Evolutionary conservation across 768 basidiomycete genomes (phyloP).

Genomic region (Phylloporus sp.): DNA sequence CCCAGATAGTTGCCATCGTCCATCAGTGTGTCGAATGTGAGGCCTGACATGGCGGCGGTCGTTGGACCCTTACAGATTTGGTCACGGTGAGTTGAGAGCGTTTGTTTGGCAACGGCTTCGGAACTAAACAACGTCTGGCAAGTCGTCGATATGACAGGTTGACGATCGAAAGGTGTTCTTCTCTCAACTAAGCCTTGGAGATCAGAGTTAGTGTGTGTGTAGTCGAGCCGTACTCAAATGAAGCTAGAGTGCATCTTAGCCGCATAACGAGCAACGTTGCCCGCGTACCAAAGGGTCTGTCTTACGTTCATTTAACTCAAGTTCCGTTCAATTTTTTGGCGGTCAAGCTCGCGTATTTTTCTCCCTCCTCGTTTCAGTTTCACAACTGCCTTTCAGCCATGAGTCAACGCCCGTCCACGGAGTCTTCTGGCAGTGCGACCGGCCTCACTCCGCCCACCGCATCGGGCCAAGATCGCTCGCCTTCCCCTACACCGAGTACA

Average conservation of each 20-base stretch:
- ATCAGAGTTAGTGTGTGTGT: background rate
- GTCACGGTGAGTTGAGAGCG: conserved; percentile 4
- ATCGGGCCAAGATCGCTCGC: conserved; percentile 24
- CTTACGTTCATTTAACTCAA: conserved; percentile 26
- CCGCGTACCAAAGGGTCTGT: conserved; percentile 8
- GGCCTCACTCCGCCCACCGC: conserved; percentile 16
- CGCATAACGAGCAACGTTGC: background rate
- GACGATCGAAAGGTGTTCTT: background rate
- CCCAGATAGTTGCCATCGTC: conserved; percentile 77
- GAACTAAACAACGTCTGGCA: conserved; percentile 31
- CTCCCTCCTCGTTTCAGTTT: background rate
- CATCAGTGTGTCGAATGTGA: conserved; percentile 69
- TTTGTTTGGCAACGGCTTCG: conserved; percentile 35
- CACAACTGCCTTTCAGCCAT: conserved; percentile 14
- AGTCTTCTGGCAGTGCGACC: conserved; percentile 18
- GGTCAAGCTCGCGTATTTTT: conserved; percentile 3
- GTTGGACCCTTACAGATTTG: conserved; percentile 14
- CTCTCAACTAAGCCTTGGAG: background rate
- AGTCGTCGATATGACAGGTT: background rate
- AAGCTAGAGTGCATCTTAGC: background rate
- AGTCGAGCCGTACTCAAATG: background rate
- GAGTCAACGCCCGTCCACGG: conserved; percentile 31
- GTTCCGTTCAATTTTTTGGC: conserved; percentile 14
- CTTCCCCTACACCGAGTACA: conserved; percentile 31
- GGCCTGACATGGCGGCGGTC: conserved; percentile 54